Evolutionary conservation across 306 rosid species (phyloP), one percentile per base, ranked within the genome.

Genomic region (Purshia tridentata): DNA sequence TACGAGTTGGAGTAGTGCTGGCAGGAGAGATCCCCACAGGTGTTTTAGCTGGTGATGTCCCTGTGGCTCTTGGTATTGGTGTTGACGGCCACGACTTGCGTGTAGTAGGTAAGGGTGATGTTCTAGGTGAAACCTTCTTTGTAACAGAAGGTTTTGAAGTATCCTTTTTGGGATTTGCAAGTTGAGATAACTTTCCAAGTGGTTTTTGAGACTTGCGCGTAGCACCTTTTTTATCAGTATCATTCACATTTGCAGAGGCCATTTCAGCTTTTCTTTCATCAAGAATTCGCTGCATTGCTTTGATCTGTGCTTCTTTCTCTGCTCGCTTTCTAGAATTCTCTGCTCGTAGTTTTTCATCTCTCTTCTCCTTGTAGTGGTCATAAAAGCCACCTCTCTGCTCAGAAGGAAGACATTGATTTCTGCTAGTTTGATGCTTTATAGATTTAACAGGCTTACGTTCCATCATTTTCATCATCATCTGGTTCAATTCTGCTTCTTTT

Each of bases 51-150:
- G 95, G 95, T 50, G 92, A 84, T 68, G 84, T 76, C 58, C 87
- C 95, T 37, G 75, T 42, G 52, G 80, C 74, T 83, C 88, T 82
- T 23, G 88, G 85, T 14, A 89, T 88, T 52, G 96, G 91, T 64
- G 95, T 82, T 70, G 95, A 81, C 55, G 92, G 90, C 98, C 97
- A 94, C 8, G 97, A 89, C 82, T 91, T 94, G 2, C 95, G 97
- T 35, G 89, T 85, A 68, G 88, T 87, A 85, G 94, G 91, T 83
- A 89, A 12, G 29, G 89, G 74, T 66, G 93, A 71, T 12, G 85
- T 66, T 87, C 74, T 91, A 59, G 97, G 84, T 42, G 80, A 61
- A 45, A 60, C 63, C 81, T 80, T 91, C 78, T 84, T 89, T 1
- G 81, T 54, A 69, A 64, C 77, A 54, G 84, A 72, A 60, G 95